These are phyloP conservation scores for Eucalyptus sp. DNA, from an alignment of 345 rosid species.

Conservation along the genomic window DNA sequence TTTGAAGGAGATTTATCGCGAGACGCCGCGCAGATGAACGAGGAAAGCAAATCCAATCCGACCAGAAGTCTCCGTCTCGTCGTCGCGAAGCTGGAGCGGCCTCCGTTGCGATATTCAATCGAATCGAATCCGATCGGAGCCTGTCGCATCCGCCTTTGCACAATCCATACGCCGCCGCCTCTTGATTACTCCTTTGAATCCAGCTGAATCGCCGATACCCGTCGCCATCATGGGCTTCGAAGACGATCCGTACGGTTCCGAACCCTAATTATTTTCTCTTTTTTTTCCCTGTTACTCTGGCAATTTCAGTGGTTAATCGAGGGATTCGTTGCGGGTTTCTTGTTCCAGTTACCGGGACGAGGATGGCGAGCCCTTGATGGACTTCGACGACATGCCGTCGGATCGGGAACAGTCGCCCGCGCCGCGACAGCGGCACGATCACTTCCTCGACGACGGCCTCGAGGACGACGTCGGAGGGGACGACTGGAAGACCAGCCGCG, in stretches of 20 bases:
- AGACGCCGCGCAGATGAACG: neutral
- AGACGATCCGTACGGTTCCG: conserved; percentile 53
- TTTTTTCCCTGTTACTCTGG: neutral
- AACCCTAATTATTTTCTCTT: neutral
- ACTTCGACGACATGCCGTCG: conserved; percentile 62
- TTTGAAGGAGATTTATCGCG: neutral
- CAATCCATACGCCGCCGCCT: neutral
- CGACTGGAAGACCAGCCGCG: conserved; percentile 21
- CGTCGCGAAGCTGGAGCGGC: neutral
- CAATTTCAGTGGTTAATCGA: neutral
- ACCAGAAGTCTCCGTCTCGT: neutral
- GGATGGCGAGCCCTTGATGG: conserved; percentile 96
- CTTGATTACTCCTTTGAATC: neutral
- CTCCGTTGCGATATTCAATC: neutral
- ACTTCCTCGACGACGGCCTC: conserved; percentile 32
- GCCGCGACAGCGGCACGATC: conserved; percentile 29
- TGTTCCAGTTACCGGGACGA: conserved; percentile 64
- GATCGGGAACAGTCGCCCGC: conserved; percentile 53
- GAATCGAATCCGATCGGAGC: neutral
- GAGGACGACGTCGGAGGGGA: conserved; percentile 49
- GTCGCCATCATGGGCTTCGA: conserved; percentile 40
- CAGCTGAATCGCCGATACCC: neutral
- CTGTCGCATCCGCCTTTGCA: neutral
- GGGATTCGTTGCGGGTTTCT: neutral
- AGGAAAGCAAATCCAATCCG: neutral